Evolutionary conservation across 257 asterid species (phyloP).

Genomic region (Paraleonurus japonicus): DNA sequence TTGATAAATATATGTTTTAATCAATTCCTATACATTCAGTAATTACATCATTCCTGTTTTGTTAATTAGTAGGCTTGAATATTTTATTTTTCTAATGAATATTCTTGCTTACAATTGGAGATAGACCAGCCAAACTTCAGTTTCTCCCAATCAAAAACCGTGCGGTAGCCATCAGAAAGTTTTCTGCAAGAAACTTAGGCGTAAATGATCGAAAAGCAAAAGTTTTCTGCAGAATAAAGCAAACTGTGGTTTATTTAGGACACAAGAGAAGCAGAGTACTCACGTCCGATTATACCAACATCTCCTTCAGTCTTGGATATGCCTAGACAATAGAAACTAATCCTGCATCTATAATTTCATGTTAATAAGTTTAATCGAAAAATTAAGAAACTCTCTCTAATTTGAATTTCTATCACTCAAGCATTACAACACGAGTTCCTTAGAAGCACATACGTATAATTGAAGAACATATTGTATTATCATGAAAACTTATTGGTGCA

Average conservation of each 20-base stretch:
- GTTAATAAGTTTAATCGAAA: not conserved
- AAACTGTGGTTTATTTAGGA: not conserved
- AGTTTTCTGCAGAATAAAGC: not conserved
- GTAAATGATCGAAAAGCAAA: not conserved
- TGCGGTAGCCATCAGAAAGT: constrained; percentile 63
- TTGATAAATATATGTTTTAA: not conserved
- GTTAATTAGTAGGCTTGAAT: not conserved
- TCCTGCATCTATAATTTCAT: constrained; percentile 44
- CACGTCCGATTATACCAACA: constrained; percentile 75
- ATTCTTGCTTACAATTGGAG: constrained; percentile 65
- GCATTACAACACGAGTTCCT: not conserved
- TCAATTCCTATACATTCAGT: not conserved
- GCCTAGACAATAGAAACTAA: constrained; percentile 54
- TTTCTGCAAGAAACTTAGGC: constrained; percentile 50
- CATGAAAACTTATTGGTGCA: not conserved
- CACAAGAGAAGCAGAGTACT: constrained; percentile 35
- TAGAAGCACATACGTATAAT: not conserved
- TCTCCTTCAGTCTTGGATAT: constrained; percentile 31
- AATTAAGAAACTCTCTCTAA: not conserved
- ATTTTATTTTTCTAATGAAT: not conserved
- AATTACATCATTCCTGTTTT: not conserved
- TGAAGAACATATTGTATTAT: not conserved
- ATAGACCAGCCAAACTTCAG: constrained; percentile 74
- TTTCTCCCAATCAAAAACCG: constrained; percentile 82
- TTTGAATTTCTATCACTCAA: not conserved